Evolutionary conservation across 345 rosid genomes (phyloP).

Genomic region (Punica granatum): DNA sequence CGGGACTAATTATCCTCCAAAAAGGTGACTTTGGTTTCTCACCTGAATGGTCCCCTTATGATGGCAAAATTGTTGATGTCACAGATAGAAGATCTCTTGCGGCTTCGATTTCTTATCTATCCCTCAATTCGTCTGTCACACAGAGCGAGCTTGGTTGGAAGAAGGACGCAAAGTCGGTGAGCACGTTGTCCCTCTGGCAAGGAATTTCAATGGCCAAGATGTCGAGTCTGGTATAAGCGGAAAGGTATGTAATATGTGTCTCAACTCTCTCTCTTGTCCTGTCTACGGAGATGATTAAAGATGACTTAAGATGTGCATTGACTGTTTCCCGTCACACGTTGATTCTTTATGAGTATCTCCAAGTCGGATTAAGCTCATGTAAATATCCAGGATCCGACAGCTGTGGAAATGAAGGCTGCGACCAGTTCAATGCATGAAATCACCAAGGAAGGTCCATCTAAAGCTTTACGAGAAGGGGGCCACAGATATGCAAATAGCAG

Average conservation of each 20-base stretch:
- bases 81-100: not conserved
- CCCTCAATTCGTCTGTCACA: not conserved
- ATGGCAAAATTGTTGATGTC: not conserved
- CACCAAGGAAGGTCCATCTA: conserved; percentile 37
- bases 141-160: conserved; percentile 87
- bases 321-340: not conserved
- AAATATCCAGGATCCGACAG: conserved; percentile 45
- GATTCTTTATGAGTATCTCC: not conserved
- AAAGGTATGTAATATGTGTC: conserved; percentile 27
- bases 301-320: not conserved
- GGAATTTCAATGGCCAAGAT: conserved; percentile 72
- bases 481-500: conserved; percentile 55
- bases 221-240: conserved; percentile 47
- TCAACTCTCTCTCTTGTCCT: not conserved
- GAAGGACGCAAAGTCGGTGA: conserved; percentile 85
- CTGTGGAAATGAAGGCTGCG: conserved; percentile 63
- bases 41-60: not conserved
- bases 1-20: conserved; percentile 80
- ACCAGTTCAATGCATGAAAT: conserved; percentile 27
- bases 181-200: conserved; percentile 82
- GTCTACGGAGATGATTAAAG: not conserved
- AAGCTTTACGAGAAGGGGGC: conserved; percentile 42
- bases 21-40: conserved; percentile 42
- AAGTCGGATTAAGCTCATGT: not conserved
- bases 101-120: not conserved